Evolutionary conservation across 371 early-diverging fungal species (phyloP).

Genomic region (Apophysomyces elegans): DNA sequence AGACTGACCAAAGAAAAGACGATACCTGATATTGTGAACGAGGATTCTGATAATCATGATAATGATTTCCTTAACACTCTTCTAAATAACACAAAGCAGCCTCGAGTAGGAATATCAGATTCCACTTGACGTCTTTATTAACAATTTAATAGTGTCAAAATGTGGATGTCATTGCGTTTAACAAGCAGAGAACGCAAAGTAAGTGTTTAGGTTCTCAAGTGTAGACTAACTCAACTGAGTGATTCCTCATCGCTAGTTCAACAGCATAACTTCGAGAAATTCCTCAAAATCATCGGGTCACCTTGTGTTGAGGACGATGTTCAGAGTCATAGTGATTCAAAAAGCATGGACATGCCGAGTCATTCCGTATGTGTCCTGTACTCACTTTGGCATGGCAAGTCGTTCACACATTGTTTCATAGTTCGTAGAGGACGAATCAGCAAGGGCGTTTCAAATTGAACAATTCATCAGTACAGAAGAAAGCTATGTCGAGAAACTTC

Average conservation of each 20-base stretch:
- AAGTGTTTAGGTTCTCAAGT: not conserved
- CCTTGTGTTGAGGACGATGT: slow-evolving; percentile 13
- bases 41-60: not conserved
- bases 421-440: slow-evolving; percentile 31
- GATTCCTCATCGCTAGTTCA: not conserved
- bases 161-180: slow-evolving; percentile 40
- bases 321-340: not conserved
- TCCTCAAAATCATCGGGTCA: slow-evolving; percentile 20
- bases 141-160: slow-evolving; percentile 40
- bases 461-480: slow-evolving; percentile 49
- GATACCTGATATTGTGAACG: not conserved
- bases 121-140: slow-evolving; percentile 6
- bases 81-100: slow-evolving; percentile 20
- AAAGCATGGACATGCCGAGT: not conserved
- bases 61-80: slow-evolving; percentile 12
- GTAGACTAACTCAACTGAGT: not conserved
- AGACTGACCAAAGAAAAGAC: slow-evolving; percentile 30
- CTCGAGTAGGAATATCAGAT: slow-evolving; percentile 17
- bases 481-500: slow-evolving; percentile 44
- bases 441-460: slow-evolving; percentile 34
- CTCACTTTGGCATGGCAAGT: no score
- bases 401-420: slow-evolving; percentile 4
- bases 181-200: slow-evolving; percentile 8
- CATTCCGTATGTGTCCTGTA: not conserved
- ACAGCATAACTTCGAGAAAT: slow-evolving; percentile 14